Base-by-base conservation (phyloP, 1,284 basidiomycete species). In the Ganoderma resinaceum region DNA sequence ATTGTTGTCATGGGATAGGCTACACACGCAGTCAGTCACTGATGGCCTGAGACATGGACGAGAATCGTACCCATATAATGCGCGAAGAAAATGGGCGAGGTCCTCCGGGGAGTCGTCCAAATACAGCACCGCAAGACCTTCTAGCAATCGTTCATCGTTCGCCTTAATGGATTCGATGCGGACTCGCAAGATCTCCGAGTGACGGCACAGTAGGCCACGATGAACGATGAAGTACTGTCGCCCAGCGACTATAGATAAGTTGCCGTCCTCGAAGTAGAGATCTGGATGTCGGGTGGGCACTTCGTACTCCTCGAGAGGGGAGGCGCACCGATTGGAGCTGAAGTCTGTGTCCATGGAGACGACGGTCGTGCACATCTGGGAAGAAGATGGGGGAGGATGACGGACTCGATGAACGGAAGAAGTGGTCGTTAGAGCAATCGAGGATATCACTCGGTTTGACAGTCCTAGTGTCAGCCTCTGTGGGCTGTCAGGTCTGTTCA, bases 221-320 rank as follows among this genome's bases (percentile, higher is more conserved):
- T 93, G 91, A 5, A 93, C 88, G 63, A 91, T 75, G 73, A 92
- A 93, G 76, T 91, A 91, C 63, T 80, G 80, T 2, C 80, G 74
- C 5, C 82, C 85, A 57, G 89, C 82, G 60, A 89, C 81, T 53
- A 93, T 75, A 31, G 85, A 89, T 53, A 92, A 77, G 73, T 91
- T 91, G 38, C 89, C 91, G 75, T 92, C 91, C 33, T 81, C 80
- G 72, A 93, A 91, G 74, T 81, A 89, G n/a, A 91, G 80, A 64
- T 87, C 84, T 8, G 83, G 81, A 75, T 90, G 86, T 61, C 84
- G 81, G 61, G 73, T 81, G 42, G 73, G 78, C 8, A 72, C 74
- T 49, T 74, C 71, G 60, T 67, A 76, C 49, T 73, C 74, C 12
- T 72, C 55, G 3, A 70, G 58, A 35, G 68, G 68, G 18, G 70